A percentile compares a stretch with the other conserved stretches of the same genome.
phyloP scores from a whole-genome alignment of 2,329 filamentous ascomycete genomes.

The Sporothrix humicola region DNA sequence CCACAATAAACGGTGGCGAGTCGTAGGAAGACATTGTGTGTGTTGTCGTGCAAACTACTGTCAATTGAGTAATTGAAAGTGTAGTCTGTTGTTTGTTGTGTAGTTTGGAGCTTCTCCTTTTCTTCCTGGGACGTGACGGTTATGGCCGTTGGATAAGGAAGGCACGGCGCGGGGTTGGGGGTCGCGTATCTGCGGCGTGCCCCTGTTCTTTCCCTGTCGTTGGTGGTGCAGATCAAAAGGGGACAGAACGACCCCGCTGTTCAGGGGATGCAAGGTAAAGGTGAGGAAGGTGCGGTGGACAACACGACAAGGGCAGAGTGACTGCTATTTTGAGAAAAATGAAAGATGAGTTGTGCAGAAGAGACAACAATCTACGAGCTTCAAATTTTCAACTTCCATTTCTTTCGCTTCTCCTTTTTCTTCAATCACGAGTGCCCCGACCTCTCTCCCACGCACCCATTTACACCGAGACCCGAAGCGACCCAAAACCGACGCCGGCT shows the following conservation, averaged over 20 bases:
- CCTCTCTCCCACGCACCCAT: constrained; percentile 1
- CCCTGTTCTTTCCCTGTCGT: constrained; percentile 16
- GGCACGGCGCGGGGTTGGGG: constrained; percentile 23
- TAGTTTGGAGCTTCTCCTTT: background rate
- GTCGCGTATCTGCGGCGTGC: background rate
- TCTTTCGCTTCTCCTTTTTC: background rate
- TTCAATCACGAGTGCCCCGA: background rate
- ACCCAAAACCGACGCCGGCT: background rate
- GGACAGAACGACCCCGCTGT: constrained; percentile 23
- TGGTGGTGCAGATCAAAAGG: constrained; percentile 16
- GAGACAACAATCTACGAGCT: background rate
- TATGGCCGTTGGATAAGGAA: constrained; percentile 4
- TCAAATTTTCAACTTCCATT: background rate
- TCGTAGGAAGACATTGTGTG: constrained; percentile 33
- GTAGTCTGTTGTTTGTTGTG: constrained; percentile 5
- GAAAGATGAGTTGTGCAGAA: background rate
- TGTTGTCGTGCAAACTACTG: background rate
- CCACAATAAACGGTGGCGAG: constrained; percentile 63
- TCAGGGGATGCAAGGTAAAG: background rate
- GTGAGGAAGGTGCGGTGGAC: background rate
- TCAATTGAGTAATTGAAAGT: background rate
- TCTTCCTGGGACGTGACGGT: background rate
- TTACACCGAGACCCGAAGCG: constrained; percentile 30
- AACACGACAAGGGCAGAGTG: background rate
- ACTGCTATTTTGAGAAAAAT: background rate